Evolutionary conservation across 2,329 filamentous ascomycete genomes (phyloP).

Genomic region (Colletotrichum brevisporum): DNA sequence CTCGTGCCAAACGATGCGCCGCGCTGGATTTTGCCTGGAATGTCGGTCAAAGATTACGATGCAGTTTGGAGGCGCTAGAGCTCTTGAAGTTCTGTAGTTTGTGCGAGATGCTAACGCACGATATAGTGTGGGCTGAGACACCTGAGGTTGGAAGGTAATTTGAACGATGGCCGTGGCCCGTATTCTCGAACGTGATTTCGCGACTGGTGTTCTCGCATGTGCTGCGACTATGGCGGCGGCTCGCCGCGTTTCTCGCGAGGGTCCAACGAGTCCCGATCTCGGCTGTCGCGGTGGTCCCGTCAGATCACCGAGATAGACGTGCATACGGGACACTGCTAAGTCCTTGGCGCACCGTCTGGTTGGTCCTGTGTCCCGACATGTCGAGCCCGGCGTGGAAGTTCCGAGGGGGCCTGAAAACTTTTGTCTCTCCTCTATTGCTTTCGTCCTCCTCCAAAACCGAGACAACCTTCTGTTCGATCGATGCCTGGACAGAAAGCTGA

Average conservation of each 20-base stretch:
- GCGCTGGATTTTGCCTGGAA: not conserved
- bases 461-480: not conserved
- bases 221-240: not conserved
- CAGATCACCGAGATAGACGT: not conserved
- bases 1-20: not conserved
- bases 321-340: not conserved
- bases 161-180: too few relatives aligned
- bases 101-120: not conserved
- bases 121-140: not conserved
- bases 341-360: conserved; percentile 1
- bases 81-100: not conserved
- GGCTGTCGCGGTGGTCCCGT: not conserved
- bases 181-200: too few relatives aligned
- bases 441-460: not conserved
- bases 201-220: not conserved
- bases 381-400: not conserved
- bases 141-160: too few relatives aligned
- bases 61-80: not conserved
- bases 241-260: not conserved
- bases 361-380: not conserved
- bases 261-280: not conserved
- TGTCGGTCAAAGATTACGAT: not conserved
- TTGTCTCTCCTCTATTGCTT: not conserved
- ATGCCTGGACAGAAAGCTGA: too few relatives aligned
- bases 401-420: not conserved